Percentiles rank a stretch among this genome's conserved stretches.
Conservation (phyloP, 345 rosid genomes). For the Boechera retrofracta region DNA sequence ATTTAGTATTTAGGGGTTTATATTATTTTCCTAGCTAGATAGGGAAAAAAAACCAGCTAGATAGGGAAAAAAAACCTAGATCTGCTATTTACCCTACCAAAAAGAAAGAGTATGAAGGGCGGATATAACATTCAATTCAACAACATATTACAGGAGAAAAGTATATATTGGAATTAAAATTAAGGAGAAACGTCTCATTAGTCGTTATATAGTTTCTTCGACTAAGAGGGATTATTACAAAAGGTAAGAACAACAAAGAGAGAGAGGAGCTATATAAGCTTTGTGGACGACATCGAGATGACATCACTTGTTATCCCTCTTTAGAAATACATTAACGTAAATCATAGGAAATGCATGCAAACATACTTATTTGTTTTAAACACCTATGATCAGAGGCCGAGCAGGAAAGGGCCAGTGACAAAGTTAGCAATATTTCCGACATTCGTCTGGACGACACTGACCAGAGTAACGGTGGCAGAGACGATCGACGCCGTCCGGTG, state of each 20-base stretch:
- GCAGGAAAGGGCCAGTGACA: not conserved
- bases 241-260: not conserved
- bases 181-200: not conserved
- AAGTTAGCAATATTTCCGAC: not conserved
- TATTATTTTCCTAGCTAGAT: not conserved
- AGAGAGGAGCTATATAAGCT: not conserved
- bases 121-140: not conserved
- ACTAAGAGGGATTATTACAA: slow-evolving; percentile 15
- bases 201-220: not conserved
- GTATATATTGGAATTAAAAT: not conserved
- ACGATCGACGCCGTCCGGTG: not conserved
- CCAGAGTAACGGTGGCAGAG: not conserved
- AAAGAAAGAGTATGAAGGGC: not conserved
- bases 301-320: not conserved
- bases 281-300: not conserved
- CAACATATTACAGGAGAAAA: not conserved
- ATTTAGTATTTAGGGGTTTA: not conserved
- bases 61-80: not conserved
- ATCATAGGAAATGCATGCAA: not conserved
- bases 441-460: not conserved
- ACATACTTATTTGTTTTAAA: not conserved
- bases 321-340: not conserved
- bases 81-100: not conserved
- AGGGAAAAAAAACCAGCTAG: not conserved
- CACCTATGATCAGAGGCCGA: not conserved